These are phyloP conservation scores for Tuber melanosporum DNA, from an alignment of 495 filamentous ascomycete species.

Conservation along the genomic window DNA sequence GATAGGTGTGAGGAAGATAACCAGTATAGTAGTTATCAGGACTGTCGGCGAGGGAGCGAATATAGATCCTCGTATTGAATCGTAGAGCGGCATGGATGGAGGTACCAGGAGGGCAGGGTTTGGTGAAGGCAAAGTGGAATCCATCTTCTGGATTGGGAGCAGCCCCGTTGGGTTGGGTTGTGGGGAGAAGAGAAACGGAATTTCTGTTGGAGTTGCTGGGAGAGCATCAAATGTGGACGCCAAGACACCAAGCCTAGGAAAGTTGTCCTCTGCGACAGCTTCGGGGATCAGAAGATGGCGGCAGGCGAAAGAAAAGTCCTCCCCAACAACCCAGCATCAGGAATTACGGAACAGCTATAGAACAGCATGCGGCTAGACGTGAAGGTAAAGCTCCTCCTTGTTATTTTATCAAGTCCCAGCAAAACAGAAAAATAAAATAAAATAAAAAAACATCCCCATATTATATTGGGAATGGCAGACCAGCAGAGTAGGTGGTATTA, in stretches of 20 bases:
- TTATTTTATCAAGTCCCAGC: slow-evolving; percentile 11
- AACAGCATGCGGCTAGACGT: slow-evolving; percentile 80
- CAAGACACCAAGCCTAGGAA: not conserved
- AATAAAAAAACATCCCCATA: slow-evolving; percentile 14
- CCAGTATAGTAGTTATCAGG: slow-evolving; percentile 58
- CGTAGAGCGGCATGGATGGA: slow-evolving; percentile 6
- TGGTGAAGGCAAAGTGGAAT: slow-evolving; percentile 16
- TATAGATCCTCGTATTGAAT: slow-evolving; percentile 17
- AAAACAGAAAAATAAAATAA: slow-evolving; percentile 21
- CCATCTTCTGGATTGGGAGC: slow-evolving; percentile 1
- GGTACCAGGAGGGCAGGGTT: slow-evolving; percentile 7
- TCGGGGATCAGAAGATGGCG: slow-evolving; percentile 15
- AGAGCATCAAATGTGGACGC: not conserved
- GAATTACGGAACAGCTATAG: slow-evolving; percentile 19
- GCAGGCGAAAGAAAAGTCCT: slow-evolving; percentile 21
- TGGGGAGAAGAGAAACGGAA: not conserved
- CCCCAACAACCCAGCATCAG: slow-evolving; percentile 17
- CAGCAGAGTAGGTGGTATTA: slow-evolving; percentile 17
- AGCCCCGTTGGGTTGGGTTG: not conserved
- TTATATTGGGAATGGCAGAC: slow-evolving; percentile 33
- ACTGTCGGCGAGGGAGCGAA: slow-evolving; percentile 51
- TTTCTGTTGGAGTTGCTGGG: not conserved
- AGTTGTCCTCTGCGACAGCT: slow-evolving; percentile 34
- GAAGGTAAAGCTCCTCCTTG: slow-evolving; percentile 58
- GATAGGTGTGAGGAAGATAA: slow-evolving; percentile 67